Base-by-base conservation (phyloP, 371 early-diverging fungal genomes). In the Actinomucor elegans region DNA sequence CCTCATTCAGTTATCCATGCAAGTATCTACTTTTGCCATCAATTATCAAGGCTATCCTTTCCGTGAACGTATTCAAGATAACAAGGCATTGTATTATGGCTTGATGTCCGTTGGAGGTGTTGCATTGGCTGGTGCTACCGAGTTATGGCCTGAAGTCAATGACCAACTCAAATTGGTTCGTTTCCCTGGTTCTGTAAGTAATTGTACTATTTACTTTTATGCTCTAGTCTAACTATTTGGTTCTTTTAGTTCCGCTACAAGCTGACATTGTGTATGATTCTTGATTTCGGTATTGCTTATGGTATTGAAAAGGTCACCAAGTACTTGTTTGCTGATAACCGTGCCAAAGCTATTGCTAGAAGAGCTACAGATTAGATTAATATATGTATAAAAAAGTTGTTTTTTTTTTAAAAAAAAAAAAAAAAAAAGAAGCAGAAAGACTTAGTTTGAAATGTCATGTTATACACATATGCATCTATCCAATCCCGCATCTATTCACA, bases 21-120 rank as follows among this genome's bases (percentile, higher is more conserved):
- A 99, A 66, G 93, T 99, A 10, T 97, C 98, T 12, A 99, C 99
- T 0, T 99, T 99, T 81, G 95, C 96, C 14, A 94, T 99, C 70
- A 99, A 99, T 77, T 99, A 99, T 77, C 94, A 94, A 80, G 98
- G 99, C 6, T 86, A 89, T 64, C 99, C 99, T 18, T 99, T 99
- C 89, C 89, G 99, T 64, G 99, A 99, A 82, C 84, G 90, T 52
- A 75, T 99, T 27, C 77, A 84, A 54, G 96, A 99, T 59, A 99
- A 99, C 80, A 93, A 88, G 67, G 82, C 94, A 12, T 77, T 99
- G 59, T 93, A 89, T 73, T 92, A 93, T 66, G 93, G 94, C 31
- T 64, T 99, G 37, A 47, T 90, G 31, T 79, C 81, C 18, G 94
- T 98, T n/a, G 87, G 89, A 35, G 86, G 81, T 44, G 87, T 99